Evolutionary conservation across 2,329 filamentous ascomycete genomes (phyloP).

Genomic region (Phaeoacremonium minimum): DNA sequence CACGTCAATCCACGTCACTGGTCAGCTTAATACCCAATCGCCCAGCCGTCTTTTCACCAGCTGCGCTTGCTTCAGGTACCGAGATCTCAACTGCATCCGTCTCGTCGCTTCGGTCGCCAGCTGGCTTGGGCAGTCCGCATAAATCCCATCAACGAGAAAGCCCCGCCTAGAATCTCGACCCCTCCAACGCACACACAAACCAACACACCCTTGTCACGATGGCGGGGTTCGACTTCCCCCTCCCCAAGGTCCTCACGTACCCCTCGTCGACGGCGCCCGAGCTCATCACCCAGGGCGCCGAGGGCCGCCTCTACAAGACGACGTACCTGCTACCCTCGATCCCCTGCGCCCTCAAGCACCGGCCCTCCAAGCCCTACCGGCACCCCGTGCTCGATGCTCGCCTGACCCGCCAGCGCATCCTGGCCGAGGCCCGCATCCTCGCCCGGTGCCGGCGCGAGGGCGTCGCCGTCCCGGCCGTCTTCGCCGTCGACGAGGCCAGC

Average conservation of each 20-base stretch:
- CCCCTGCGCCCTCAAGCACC: conserved; percentile 82
- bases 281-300: conserved; percentile 89
- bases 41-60: conserved; percentile 6
- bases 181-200: too few relatives aligned
- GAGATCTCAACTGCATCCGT: too few relatives aligned
- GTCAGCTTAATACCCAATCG: conserved; percentile 3
- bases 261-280: conserved; percentile 54
- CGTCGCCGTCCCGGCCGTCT: conserved; percentile 75
- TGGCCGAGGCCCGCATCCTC: conserved; percentile 84
- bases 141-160: too few relatives aligned
- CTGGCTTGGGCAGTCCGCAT: too few relatives aligned
- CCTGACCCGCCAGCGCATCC: conserved; percentile 79
- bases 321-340: conserved; percentile 66
- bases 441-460: conserved; percentile 75
- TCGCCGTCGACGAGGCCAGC: conserved; percentile 59
- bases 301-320: conserved; percentile 89
- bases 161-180: too few relatives aligned
- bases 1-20: conserved; percentile 3
- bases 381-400: conserved; percentile 86
- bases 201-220: conserved; percentile 2
- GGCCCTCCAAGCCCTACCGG: conserved; percentile 85
- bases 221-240: conserved; percentile 33
- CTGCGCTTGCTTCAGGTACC: too few relatives aligned
- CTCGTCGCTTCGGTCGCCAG: too few relatives aligned
- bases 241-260: conserved; percentile 62